These are phyloP conservation scores for Anisodus tanguticus DNA, from an alignment of 257 asterid genomes.

Conservation along the genomic window DNA sequence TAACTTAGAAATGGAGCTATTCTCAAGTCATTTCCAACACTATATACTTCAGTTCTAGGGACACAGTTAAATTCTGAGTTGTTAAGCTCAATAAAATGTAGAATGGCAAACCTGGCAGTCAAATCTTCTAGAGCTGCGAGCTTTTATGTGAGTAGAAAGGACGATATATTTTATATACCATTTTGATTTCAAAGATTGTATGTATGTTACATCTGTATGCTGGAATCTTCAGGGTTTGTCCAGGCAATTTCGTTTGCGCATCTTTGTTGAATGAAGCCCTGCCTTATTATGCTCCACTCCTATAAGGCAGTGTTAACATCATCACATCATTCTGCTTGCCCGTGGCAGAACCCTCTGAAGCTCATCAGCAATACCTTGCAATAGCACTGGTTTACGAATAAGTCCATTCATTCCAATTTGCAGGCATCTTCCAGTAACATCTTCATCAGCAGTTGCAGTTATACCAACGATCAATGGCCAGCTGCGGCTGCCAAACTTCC, in stretches of 20 bases:
- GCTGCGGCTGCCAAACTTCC: conserved; percentile 74
- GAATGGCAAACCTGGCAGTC: conserved; percentile 19
- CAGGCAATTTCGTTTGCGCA: background rate
- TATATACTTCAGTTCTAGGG: background rate
- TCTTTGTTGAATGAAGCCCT: conserved; percentile 6
- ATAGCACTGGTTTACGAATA: conserved; percentile 72
- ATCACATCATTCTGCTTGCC: conserved; percentile 50
- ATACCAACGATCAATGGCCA: conserved; percentile 83
- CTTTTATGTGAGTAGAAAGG: background rate
- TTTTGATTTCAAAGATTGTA: conserved; percentile 23
- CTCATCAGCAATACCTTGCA: conserved; percentile 69
- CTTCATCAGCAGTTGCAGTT: conserved; percentile 64
- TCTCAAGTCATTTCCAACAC: background rate
- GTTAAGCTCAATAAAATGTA: conserved; percentile 17
- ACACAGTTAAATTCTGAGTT: background rate
- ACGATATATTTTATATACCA: conserved; percentile 20
- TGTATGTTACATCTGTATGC: conserved; percentile 23
- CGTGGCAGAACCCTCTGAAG: conserved; percentile 63
- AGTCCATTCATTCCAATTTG: conserved; percentile 82
- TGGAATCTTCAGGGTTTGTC: conserved; percentile 25
- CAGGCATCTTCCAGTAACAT: conserved; percentile 57
- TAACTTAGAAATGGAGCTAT: conserved; percentile 25
- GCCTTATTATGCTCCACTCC: background rate
- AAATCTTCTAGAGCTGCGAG: conserved; percentile 16
- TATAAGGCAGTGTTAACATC: conserved; percentile 24